Evolutionary conservation across 306 rosid species (phyloP).

Genomic region (Prunus dulcis): DNA sequence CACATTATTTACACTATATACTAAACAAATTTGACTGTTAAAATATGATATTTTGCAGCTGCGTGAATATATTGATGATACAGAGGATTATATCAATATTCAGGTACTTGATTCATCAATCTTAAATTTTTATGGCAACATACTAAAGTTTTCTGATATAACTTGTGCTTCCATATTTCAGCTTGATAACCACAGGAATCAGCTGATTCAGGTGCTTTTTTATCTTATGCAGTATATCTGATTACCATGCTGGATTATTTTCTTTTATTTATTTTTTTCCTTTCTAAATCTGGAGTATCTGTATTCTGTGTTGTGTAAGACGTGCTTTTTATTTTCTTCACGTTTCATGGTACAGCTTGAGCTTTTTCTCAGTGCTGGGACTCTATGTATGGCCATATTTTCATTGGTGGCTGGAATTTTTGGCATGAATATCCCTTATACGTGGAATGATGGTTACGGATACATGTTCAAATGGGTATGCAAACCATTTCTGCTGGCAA

Average conservation of each 20-base stretch:
- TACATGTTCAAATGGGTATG: constrained; percentile 86
- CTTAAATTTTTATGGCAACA: neutral
- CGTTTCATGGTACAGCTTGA: constrained; percentile 55
- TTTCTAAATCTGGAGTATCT: neutral
- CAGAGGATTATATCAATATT: constrained; percentile 89
- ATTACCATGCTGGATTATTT: neutral
- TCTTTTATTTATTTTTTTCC: neutral
- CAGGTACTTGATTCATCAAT: constrained; percentile 39
- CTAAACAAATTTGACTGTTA: constrained; percentile 6
- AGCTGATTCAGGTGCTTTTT: constrained; percentile 56
- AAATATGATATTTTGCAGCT: constrained; percentile 47
- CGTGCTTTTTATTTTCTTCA: constrained; percentile 6
- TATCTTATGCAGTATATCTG: constrained; percentile 4
- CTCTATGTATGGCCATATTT: constrained; percentile 47
- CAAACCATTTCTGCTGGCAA: neutral
- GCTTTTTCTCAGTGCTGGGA: constrained; percentile 63
- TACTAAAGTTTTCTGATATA: constrained; percentile 12
- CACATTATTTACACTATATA: neutral
- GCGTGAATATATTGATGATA: constrained; percentile 76
- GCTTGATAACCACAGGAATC: constrained; percentile 62
- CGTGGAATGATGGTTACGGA: constrained; percentile 42
- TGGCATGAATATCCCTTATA: constrained; percentile 66
- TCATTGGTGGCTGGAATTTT: constrained; percentile 62
- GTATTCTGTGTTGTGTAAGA: neutral
- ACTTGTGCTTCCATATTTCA: constrained; percentile 32